A percentile compares a stretch with the other conserved stretches of the same genome.
phyloP scores from a whole-genome alignment of 2,329 filamentous ascomycete species.

The Calycina herbarum region DNA sequence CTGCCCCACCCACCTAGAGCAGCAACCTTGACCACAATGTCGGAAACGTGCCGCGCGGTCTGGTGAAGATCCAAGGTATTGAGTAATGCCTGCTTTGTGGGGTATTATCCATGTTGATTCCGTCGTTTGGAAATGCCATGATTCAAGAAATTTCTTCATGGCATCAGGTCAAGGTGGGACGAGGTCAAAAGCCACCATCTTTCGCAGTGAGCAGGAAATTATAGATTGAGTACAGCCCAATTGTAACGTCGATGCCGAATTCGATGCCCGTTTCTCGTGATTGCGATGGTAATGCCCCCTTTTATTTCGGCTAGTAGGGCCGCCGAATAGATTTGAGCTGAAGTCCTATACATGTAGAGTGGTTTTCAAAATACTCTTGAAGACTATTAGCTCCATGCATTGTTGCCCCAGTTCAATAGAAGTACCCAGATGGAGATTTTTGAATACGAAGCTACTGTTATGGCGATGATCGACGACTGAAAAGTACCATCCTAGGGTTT shows the following conservation, averaged over 20 bases:
- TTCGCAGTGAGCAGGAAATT: background rate
- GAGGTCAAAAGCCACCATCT: background rate
- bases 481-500: background rate
- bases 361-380: background rate
- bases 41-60: slow-evolving; percentile 11
- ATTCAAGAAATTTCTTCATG: background rate
- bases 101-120: slow-evolving; percentile 14
- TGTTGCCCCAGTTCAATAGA: background rate
- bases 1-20: background rate
- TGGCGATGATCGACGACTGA: background rate
- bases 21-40: slow-evolving; percentile 10
- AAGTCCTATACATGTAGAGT: background rate
- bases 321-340: slow-evolving; percentile 9
- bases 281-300: background rate
- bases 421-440: background rate
- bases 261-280: background rate
- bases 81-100: slow-evolving; percentile 10
- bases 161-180: background rate
- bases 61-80: background rate
- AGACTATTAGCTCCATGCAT: background rate
- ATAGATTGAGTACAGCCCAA: background rate
- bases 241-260: background rate
- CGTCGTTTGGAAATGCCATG: background rate
- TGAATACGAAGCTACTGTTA: background rate
- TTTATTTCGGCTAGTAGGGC: slow-evolving; percentile 10